Conservation (phyloP, 2,329 filamentous ascomycete genomes). For the Colletotrichum sp. region DNA sequence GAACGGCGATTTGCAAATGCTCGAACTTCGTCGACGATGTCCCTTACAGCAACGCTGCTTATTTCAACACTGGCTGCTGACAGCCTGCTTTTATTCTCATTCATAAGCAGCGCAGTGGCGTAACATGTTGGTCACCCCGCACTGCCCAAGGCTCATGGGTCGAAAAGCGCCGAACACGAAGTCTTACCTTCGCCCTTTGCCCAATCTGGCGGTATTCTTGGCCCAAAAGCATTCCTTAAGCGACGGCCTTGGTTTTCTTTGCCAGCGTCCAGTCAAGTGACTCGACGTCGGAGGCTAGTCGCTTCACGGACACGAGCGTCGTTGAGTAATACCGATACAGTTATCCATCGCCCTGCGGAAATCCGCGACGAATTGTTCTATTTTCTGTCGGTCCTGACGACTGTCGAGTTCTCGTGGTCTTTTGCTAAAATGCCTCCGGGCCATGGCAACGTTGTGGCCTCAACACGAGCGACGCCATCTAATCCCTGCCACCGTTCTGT, state of each 20-base stretch:
- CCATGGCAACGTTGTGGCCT: neutral
- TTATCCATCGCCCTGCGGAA: neutral
- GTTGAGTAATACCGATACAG: neutral
- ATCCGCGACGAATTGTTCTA: neutral
- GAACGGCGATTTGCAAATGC: neutral
- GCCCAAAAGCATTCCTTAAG: neutral
- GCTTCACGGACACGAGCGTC: neutral
- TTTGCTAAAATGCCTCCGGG: neutral
- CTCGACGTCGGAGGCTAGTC: neutral
- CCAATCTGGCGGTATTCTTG: neutral
- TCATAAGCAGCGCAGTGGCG: neutral
- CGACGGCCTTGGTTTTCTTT: neutral
- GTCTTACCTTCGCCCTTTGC: neutral
- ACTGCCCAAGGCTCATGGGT: neutral
- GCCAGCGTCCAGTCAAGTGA: neutral
- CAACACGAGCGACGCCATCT: conserved; percentile 1
- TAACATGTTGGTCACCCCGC: neutral
- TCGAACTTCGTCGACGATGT: neutral
- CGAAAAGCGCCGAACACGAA: conserved; percentile 5
- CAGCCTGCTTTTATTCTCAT: neutral
- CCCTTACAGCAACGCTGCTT: neutral
- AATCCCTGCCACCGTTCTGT: neutral
- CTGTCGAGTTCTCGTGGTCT: neutral
- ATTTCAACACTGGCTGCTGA: neutral
- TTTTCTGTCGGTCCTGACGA: neutral